These are phyloP conservation scores for Rhodotorula sp. DNA, from an alignment of 1,284 basidiomycete genomes.

Conservation along the genomic window DNA sequence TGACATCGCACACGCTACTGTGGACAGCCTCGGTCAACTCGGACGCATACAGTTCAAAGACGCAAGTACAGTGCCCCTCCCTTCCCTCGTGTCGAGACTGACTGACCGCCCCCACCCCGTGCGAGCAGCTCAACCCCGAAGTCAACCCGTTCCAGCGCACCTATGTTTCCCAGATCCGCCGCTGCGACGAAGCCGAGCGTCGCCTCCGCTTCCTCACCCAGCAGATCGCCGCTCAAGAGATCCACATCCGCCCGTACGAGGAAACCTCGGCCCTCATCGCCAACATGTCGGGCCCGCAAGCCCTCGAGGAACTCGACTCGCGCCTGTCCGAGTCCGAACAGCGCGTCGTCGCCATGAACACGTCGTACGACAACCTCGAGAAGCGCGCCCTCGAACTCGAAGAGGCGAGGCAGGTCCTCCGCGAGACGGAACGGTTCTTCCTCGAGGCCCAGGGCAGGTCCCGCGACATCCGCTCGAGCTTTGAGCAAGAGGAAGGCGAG, in stretches of 20 bases:
- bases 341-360: slow-evolving; percentile 86
- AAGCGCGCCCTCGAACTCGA: slow-evolving; percentile 82
- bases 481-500: slow-evolving; percentile 70
- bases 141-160: slow-evolving; percentile 98
- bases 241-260: slow-evolving; percentile 63
- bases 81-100: no score
- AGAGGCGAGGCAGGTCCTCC: slow-evolving; percentile 88
- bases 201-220: slow-evolving; percentile 84
- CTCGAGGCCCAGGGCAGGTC: slow-evolving; percentile 64
- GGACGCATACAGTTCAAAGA: slow-evolving; percentile 98
- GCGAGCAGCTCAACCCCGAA: slow-evolving; percentile 88
- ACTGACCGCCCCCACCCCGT: no score
- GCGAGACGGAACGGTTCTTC: slow-evolving; percentile 96
- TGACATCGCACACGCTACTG: slow-evolving; percentile 95
- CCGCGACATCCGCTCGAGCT: slow-evolving; percentile 77
- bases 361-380: slow-evolving; percentile 84
- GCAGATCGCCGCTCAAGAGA: slow-evolving; percentile 76
- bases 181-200: slow-evolving; percentile 66
- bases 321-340: slow-evolving; percentile 85
- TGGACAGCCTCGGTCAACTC: slow-evolving; percentile 90
- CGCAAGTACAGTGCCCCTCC: no score
- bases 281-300: slow-evolving; percentile 85
- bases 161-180: slow-evolving; percentile 89
- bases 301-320: slow-evolving; percentile 87
- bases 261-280: slow-evolving; percentile 65